Base-by-base conservation (phyloP, 768 basidiomycete species). In the Mycena vitilis region DNA sequence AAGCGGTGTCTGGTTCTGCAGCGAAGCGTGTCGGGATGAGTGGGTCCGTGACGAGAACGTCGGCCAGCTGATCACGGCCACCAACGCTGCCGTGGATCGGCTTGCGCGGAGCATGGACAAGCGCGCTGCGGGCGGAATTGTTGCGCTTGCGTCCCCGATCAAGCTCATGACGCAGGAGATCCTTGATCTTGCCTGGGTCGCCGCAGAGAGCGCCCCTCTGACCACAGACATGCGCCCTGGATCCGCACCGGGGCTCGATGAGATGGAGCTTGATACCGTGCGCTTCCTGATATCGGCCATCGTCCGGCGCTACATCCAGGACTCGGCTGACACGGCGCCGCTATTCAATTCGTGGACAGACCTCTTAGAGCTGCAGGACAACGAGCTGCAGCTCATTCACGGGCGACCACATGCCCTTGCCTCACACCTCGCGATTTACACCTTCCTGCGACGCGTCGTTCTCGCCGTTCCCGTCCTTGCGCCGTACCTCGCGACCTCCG, bases 1-100 rank as follows among this genome's bases (percentile, higher is more conserved):
- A 23, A 76, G 81, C 12, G 86, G 87, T 0, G 79, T 85, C 8
- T 88, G 85, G 83, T 91, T 91, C 73, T 92, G 90, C 75, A 82
- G 80, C 45, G 80, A 80, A 12, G 66, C 62, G 11, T 91, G 90
- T 74, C 81, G 81, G 63, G 75, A 80, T 47, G 65, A 25, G 6
- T 90, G 88, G 86, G 71, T 82, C 37, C 68, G 49, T 11, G 82
- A 81, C 45, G 75, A 76, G 61, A 73, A 76, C 63, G 69, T 73
- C 25, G 82, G 79, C 25, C 68, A 74, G 16, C 47, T 81, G 47
- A 67, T 80, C 57, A 77, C 75, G 25, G 71, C 75, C 65, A 69
- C 82, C 36, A 79, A 81, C 49, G 76, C 70, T 30, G 75, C 79
- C 25, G 70, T 87, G 40, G 81, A 80, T 66, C 83, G 80, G 65